Percentiles rank a stretch among this genome's conserved stretches.
Conservation (phyloP, 139 green algal genomes). For the Micractinium sp. region DNA sequence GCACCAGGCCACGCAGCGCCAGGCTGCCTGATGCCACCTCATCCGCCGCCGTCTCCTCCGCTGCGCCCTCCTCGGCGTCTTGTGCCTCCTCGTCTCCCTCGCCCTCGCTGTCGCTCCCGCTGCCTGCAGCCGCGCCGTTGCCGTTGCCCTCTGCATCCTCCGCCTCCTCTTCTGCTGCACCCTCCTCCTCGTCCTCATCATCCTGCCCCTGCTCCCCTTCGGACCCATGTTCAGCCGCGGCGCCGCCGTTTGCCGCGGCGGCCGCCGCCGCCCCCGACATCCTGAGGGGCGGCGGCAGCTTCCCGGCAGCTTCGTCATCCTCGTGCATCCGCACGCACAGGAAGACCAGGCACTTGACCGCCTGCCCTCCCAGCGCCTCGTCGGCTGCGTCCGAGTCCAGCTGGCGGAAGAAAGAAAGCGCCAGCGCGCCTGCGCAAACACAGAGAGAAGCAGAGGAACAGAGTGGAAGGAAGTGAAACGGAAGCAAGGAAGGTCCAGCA, state of each 20-base stretch:
- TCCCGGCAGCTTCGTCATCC: conserved; percentile 37
- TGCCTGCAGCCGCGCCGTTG: conserved; percentile 33
- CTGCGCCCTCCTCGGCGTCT: conserved; percentile 14
- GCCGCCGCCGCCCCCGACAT: conserved; percentile 20
- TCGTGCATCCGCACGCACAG: conserved; percentile 61
- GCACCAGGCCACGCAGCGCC: conserved; percentile 69
- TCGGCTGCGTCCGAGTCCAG: conserved; percentile 72
- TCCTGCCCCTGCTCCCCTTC: conserved; percentile 33
- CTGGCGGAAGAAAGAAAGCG: conserved; percentile 69
- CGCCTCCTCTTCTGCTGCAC: conserved; percentile 22
- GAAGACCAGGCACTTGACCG: conserved; percentile 84
- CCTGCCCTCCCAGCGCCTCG: conserved; percentile 77
- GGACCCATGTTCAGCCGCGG: not conserved
- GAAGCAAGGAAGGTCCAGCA: not conserved
- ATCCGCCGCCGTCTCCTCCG: conserved; percentile 12
- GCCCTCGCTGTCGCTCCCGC: conserved; percentile 21
- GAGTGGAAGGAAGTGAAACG: not conserved
- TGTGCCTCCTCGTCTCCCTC: conserved; percentile 48
- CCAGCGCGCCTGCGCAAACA: conserved; percentile 44
- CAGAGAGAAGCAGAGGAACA: not conserved
- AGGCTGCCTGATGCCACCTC: conserved; percentile 43
- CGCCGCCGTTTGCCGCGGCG: conserved; percentile 21
- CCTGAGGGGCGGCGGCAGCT: conserved; percentile 11
- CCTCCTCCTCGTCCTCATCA: conserved; percentile 34
- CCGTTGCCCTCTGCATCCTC: conserved; percentile 31